These are phyloP conservation scores for Eutrema yunnanense DNA, from an alignment of 345 rosid genomes.

Conservation along the genomic window DNA sequence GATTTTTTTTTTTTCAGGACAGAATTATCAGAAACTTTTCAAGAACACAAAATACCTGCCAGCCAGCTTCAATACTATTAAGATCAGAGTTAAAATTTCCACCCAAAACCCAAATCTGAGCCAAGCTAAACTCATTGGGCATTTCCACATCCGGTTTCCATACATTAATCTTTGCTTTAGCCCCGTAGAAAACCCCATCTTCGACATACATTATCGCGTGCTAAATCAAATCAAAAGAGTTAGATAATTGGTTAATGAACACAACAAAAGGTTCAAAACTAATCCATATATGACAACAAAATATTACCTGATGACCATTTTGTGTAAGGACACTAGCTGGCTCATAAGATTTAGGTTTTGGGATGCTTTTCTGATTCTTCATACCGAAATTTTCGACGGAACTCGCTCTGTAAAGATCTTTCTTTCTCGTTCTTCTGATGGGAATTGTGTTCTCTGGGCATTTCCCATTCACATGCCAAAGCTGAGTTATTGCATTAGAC, in stretches of 20 bases:
- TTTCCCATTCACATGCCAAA: slow-evolving; percentile 54
- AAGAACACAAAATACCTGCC: slow-evolving; percentile 46
- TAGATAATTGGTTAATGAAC: not conserved
- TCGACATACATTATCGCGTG: slow-evolving; percentile 66
- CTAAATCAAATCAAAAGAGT: slow-evolving; percentile 20
- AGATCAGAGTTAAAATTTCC: slow-evolving; percentile 67
- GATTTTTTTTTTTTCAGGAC: not conserved
- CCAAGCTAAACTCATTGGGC: slow-evolving; percentile 64
- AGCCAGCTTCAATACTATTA: slow-evolving; percentile 77
- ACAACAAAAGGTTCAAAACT: not conserved
- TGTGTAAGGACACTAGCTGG: slow-evolving; percentile 60
- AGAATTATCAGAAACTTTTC: not conserved
- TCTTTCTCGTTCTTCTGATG: slow-evolving; percentile 45
- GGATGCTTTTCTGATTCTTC: slow-evolving; percentile 44
- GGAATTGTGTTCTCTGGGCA: slow-evolving; percentile 58
- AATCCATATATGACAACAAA: not conserved
- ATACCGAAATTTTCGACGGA: slow-evolving; percentile 45
- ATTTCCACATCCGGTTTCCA: slow-evolving; percentile 66
- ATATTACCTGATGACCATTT: slow-evolving; percentile 40
- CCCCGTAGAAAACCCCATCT: slow-evolving; percentile 61
- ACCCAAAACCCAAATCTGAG: slow-evolving; percentile 72
- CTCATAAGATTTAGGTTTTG: slow-evolving; percentile 48
- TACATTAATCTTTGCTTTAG: slow-evolving; percentile 65
- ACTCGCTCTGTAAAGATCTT: slow-evolving; percentile 51
- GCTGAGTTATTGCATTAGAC: slow-evolving; percentile 34